These are phyloP conservation scores for Hura crepitans DNA, from an alignment of 441 rosid genomes.

Conservation along the genomic window DNA sequence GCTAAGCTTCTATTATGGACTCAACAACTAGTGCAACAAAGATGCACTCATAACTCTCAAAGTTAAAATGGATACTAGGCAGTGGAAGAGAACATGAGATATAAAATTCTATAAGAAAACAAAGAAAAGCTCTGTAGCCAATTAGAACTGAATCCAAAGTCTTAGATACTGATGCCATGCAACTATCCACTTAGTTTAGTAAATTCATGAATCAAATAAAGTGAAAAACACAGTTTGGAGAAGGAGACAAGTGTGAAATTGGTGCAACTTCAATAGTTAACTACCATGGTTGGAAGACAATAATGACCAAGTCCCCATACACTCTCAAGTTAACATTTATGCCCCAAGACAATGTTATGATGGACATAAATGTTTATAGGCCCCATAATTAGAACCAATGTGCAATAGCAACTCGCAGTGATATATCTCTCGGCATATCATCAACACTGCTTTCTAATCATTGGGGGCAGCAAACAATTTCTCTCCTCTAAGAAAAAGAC, in stretches of 20 bases:
- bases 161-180: background rate
- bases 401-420: background rate
- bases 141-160: background rate
- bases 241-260: background rate
- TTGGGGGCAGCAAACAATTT: background rate
- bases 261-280: constrained; percentile 3
- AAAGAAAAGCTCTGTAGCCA: no score
- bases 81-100: background rate
- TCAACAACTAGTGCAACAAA: constrained; percentile 2
- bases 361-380: no score
- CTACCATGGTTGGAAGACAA: background rate
- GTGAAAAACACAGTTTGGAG: background rate
- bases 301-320: background rate
- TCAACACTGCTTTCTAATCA: background rate
- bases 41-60: background rate
- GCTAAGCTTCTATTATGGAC: background rate
- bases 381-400: background rate
- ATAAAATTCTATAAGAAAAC: constrained; percentile 7
- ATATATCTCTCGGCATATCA: background rate
- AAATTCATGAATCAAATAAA: background rate
- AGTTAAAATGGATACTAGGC: background rate
- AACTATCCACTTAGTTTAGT: background rate
- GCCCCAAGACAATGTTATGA: background rate
- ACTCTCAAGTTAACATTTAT: no score
- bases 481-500: constrained; percentile 7